Conservation (phyloP, 495 filamentous ascomycete species). For the Cetradonia linearis region DNA sequence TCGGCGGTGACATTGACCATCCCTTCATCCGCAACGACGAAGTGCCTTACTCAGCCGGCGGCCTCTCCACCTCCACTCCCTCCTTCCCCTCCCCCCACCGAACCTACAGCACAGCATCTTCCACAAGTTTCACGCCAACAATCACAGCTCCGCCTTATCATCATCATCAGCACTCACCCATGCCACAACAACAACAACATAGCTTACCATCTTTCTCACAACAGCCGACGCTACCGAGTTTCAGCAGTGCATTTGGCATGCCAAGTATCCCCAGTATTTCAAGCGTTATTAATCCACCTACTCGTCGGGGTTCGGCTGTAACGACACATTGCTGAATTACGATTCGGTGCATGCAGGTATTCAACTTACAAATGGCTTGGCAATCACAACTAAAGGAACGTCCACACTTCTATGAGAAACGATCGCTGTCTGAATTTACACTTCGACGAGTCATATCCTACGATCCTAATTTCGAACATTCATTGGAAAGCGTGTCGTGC, state of each 20-base stretch:
- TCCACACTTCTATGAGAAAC: too few species aligned
- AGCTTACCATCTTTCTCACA: not conserved
- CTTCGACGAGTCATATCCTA: too few species aligned
- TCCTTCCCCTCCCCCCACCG: constrained; percentile 12
- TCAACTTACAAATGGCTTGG: too few species aligned
- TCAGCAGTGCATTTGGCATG: constrained; percentile 9
- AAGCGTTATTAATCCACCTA: not conserved
- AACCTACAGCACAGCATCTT: constrained; percentile 16
- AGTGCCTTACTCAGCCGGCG: constrained; percentile 6
- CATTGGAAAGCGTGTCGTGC: too few species aligned
- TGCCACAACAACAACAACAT: not conserved
- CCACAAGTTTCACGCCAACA: constrained; percentile 14
- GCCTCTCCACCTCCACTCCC: not conserved
- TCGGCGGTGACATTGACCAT: not conserved
- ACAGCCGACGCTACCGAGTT: constrained; percentile 11
- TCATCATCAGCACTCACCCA: not conserved
- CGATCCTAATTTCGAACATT: too few species aligned
- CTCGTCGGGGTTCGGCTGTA: constrained; percentile 9
- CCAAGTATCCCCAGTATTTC: constrained; percentile 4
- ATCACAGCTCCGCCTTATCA: constrained; percentile 2
- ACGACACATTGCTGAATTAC: constrained; percentile 11
- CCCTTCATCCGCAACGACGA: constrained; percentile 10
- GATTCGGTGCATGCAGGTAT: too few species aligned
- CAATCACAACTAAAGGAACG: too few species aligned
- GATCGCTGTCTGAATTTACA: too few species aligned